These are phyloP conservation scores for Mycena epipterygia DNA, from an alignment of 768 basidiomycete species.

Conservation along the genomic window DNA sequence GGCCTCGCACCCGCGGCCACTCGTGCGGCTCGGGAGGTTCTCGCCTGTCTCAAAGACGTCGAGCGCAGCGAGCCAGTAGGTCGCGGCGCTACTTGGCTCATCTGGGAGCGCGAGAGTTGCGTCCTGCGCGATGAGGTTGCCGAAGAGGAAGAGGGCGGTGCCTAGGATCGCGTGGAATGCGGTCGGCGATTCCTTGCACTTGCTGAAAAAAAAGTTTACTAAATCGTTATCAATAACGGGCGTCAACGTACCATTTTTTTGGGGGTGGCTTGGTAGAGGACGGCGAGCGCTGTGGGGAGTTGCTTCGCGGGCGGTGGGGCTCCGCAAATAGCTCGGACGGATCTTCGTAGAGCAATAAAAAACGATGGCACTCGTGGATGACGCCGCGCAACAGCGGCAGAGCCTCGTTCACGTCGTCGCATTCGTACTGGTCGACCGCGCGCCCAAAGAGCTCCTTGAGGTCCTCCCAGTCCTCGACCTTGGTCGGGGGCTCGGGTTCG, in stretches of 20 bases:
- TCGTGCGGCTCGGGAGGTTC: constrained; percentile 64
- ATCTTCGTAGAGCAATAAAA: constrained; percentile 66
- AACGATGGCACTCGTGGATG: constrained; percentile 78
- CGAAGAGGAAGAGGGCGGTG: constrained; percentile 73
- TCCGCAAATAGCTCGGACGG: constrained; percentile 64
- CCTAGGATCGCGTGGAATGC: constrained; percentile 79
- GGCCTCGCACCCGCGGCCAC: constrained; percentile 44
- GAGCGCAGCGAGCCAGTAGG: constrained; percentile 78
- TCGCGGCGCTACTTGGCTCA: constrained; percentile 64
- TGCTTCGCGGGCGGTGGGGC: constrained; percentile 34
- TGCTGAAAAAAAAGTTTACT: constrained; percentile 37
- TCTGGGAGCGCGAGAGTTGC: constrained; percentile 64
- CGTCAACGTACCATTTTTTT: constrained; percentile 31
- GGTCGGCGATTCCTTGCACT: constrained; percentile 66
- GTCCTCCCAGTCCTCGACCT: constrained; percentile 73
- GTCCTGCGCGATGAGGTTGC: constrained; percentile 69
- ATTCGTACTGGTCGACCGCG: constrained; percentile 71
- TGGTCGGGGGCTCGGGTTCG: constrained; percentile 22
- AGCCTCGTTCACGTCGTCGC: constrained; percentile 64
- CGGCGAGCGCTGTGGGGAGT: constrained; percentile 29
- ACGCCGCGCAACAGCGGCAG: constrained; percentile 72
- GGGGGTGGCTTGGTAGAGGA: constrained; percentile 18
- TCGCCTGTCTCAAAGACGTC: constrained; percentile 81
- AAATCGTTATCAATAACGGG: background rate
- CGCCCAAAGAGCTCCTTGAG: constrained; percentile 73